Conservation (phyloP, 2,329 filamentous ascomycete species). For the Colletotrichum orbiculare region DNA sequence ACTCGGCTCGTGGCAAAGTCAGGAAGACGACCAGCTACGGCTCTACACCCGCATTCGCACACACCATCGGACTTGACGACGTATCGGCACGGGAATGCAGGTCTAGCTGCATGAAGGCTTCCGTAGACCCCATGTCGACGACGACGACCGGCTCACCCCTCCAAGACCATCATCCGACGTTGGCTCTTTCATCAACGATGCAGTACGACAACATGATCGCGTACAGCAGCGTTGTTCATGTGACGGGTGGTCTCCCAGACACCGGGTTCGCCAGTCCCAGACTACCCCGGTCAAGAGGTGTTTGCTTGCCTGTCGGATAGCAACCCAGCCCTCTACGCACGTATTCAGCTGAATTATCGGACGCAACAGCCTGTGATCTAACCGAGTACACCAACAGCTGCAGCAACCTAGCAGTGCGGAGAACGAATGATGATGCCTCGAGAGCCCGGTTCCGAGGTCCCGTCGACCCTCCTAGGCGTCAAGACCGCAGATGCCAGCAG, state of each 20-base stretch:
- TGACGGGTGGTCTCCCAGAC: neutral
- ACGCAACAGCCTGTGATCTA: no score
- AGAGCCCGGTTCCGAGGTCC: neutral
- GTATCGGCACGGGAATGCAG: conserved; percentile 4
- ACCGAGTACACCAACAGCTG: no score
- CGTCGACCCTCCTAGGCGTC: no score
- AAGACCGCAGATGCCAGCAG: no score
- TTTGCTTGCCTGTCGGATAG: no score
- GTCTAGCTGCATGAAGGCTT: conserved; percentile 14
- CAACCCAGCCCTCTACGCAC: no score
- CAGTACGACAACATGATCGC: no score
- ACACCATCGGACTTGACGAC: conserved; percentile 1
- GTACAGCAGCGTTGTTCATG: no score
- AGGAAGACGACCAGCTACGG: no score
- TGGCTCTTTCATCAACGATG: neutral
- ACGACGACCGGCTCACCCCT: neutral
- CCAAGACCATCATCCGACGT: conserved; percentile 3
- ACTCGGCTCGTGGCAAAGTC: no score
- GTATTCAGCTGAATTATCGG: no score
- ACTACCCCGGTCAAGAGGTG: no score
- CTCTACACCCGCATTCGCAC: neutral
- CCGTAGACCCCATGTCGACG: conserved; percentile 1
- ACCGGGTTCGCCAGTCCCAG: conserved; percentile 5
- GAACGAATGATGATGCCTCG: conserved; percentile 8
- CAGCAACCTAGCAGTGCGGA: neutral